Base-by-base conservation (phyloP, 2,329 filamentous ascomycete genomes). In the Colletotrichum zoysiae region DNA sequence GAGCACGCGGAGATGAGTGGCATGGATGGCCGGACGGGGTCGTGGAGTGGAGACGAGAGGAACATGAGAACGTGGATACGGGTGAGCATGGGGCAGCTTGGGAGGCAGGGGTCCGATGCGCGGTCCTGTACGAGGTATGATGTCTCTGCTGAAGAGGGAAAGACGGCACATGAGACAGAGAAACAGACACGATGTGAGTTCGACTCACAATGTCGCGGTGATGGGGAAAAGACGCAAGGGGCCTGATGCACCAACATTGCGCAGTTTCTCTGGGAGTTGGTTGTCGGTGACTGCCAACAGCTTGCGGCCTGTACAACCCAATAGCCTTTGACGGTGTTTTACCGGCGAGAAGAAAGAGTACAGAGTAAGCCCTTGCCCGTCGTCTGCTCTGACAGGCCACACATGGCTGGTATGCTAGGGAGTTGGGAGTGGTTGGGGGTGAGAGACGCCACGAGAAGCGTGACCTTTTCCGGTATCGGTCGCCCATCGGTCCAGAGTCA, bases 401-500 rank as follows among this genome's bases (percentile, higher is more conserved):
- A 12, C 40, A 42, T 33, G 56, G 63, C 63, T 51, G 57, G 42
- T 55, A 4, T 48, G 16, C n/a, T 44, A 30, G 56, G 26, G 53
- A 58, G 12, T 53, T 23, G 42, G 26, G 48, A 51, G 53, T 69
- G 69, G 65, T 57, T 64, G 59, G 65, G 53, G 20, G 44, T 60
- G 35, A 26, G 18, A 40, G 18, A 48, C 53, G 60, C 70, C 59
- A 70, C 48, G 60, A 65, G 16, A 18, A 5, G 51, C 26, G 59
- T 55, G 60, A 55, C 70, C 65, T 38, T 38, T 64, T 65, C 46
- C 58, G 70, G 65, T 56, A 69, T 72, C 65, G 70, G 55, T 65
- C 40, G 70, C 18, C 35, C 46, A 48, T 38, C 67, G 38, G 57
- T 58, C 67, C 26, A 40, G 44, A 58, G 57, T 42, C 40, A 11